Evolutionary conservation across 2,329 filamentous ascomycete species (phyloP).

Genomic region (Penicillium occitanis): DNA sequence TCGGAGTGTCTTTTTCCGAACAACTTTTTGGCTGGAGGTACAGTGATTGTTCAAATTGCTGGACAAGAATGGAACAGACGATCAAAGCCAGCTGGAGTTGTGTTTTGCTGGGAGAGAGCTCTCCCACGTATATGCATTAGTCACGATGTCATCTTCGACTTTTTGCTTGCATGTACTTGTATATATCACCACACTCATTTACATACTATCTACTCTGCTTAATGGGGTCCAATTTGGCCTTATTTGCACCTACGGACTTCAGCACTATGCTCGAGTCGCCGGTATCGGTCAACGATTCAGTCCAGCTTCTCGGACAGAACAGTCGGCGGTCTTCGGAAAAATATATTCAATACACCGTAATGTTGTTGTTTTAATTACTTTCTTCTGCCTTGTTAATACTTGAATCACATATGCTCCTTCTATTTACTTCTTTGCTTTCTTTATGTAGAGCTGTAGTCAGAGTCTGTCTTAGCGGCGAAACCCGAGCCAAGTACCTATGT

Average conservation of each 20-base stretch:
- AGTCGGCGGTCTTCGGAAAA: neutral
- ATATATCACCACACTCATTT: neutral
- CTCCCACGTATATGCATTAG: neutral
- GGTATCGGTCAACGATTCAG: neutral
- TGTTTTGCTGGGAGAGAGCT: neutral
- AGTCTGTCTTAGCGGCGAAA: neutral
- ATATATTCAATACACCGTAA: neutral
- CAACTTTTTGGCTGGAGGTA: neutral
- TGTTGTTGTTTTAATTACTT: neutral
- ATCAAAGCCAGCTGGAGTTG: neutral
- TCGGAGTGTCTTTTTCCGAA: neutral
- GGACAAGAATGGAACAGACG: neutral
- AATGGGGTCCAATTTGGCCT: neutral
- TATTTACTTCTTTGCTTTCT: neutral
- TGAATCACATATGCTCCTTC: neutral
- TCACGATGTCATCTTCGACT: neutral
- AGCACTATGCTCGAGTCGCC: neutral
- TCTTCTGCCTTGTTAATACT: neutral
- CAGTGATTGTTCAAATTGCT: neutral
- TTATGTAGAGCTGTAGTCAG: neutral
- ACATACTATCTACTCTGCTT: neutral
- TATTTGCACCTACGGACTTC: neutral
- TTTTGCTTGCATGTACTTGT: constrained; percentile 1
- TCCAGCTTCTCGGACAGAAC: neutral
- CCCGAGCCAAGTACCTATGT: neutral